Percentiles rank a stretch among this genome's conserved stretches.
Evolutionary conservation across 2,329 filamentous ascomycete genomes (phyloP).

Genomic region (Botryosphaeria dothidea): DNA sequence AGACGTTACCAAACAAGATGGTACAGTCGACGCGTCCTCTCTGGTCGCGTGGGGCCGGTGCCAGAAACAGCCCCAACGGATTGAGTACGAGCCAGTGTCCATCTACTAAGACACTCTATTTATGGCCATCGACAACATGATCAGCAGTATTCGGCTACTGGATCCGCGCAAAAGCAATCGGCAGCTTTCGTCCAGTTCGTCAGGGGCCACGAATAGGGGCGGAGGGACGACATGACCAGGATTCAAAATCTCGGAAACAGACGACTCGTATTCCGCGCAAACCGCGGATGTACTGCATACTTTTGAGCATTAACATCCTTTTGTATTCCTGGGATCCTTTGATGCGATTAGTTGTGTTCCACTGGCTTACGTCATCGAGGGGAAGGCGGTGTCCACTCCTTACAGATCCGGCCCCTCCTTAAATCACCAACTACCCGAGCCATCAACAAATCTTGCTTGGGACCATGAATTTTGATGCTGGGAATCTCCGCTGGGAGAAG

Average conservation of each 20-base stretch:
- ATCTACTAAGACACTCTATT: neutral
- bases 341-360: constrained; percentile 1
- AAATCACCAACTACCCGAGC: neutral
- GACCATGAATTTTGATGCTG: constrained; percentile 11
- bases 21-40: neutral
- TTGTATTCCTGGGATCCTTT: neutral
- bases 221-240: neutral
- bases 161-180: neutral
- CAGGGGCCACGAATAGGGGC: constrained; percentile 9
- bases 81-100: neutral
- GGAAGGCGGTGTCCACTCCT: constrained; percentile 12
- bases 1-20: neutral
- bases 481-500: constrained; percentile 6
- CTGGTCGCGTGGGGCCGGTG: neutral
- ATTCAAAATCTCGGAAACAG: neutral
- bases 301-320: neutral
- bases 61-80: too few relatives aligned
- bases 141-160: constrained; percentile 2
- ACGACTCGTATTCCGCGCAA: neutral
- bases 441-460: neutral
- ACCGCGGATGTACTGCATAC: neutral
- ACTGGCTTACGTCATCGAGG: constrained; percentile 9
- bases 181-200: neutral
- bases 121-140: neutral
- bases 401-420: constrained; percentile 1